Evolutionary conservation across 106 monocot species (phyloP).

Genomic region (Amphibolis antarctica): DNA sequence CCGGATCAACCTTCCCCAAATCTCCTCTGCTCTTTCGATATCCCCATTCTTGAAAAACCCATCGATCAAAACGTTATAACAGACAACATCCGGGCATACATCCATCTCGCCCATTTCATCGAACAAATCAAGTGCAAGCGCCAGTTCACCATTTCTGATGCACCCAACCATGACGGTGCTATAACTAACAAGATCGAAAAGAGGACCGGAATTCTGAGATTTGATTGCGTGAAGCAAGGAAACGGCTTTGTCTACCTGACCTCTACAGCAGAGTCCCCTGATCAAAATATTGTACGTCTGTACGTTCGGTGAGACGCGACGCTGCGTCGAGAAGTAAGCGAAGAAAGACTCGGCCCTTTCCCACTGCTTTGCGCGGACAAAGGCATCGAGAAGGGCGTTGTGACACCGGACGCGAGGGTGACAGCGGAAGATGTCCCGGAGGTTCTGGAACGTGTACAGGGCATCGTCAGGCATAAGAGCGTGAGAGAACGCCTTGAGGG

Average conservation of each 20-base stretch:
- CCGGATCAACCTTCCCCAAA: slow-evolving; percentile 51
- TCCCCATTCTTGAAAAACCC: slow-evolving; percentile 57
- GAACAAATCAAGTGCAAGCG: slow-evolving; percentile 41
- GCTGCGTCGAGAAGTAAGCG: slow-evolving; percentile 25
- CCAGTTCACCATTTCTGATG: slow-evolving; percentile 1
- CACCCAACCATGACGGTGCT: slow-evolving; percentile 11
- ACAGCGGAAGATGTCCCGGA: slow-evolving; percentile 42
- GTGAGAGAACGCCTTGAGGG: slow-evolving; percentile 71
- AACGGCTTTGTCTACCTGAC: slow-evolving; percentile 6
- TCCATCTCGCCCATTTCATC: slow-evolving; percentile 64
- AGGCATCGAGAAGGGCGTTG: slow-evolving; percentile 84
- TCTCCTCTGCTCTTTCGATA: slow-evolving; percentile 33
- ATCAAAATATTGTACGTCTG: slow-evolving; percentile 76
- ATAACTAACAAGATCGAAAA: slow-evolving; percentile 17
- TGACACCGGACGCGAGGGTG: slow-evolving; percentile 58
- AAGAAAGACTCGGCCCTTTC: slow-evolving; percentile 58
- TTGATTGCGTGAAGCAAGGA: slow-evolving; percentile 1
- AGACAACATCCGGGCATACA: slow-evolving; percentile 45
- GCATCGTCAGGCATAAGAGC: slow-evolving; percentile 58
- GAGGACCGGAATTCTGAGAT: background rate
- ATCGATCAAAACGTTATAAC: slow-evolving; percentile 78
- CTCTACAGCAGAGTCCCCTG: slow-evolving; percentile 43
- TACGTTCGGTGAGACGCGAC: slow-evolving; percentile 39
- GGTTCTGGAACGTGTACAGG: slow-evolving; percentile 39
- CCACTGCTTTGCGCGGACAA: slow-evolving; percentile 63